Evolutionary conservation across 805 yeast species (phyloP), one percentile per base, ranked within the genome.

Genomic region (Lipomyces oligophaga): DNA sequence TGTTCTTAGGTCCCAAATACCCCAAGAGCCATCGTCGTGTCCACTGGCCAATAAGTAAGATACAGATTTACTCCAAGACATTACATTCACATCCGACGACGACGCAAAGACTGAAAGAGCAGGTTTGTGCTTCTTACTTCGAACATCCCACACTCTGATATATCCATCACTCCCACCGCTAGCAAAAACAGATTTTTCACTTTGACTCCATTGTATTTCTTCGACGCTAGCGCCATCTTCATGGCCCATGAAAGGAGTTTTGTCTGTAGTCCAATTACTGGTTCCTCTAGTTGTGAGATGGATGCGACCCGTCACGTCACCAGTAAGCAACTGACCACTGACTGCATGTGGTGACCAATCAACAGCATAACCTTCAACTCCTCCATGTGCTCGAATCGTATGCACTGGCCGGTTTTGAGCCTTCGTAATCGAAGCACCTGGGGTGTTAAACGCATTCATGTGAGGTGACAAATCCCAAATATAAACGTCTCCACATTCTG

Each of bases 1-100:
- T 59, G 82, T 78, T 63, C 98, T 81, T 67, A 93, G 74, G 71
- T 93, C 98, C 98, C 98, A 93, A 36, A 93, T 93, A 35, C 95
- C 88, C 96, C 97, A 93, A 25, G 80, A 70, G 55, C 98, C 98
- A 65, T 89, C 96, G 66, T 93, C 98, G 63, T 93, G 96, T 58
- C 98, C 98, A 39, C 93, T 81, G 0, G 97, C 97, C 45, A 93
- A 73, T 61, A 93, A 71, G 63, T 90, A 88, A 60, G 83, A 82
- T 56, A 89, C 83, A 63, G 85, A 84, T 53, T 77, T 78, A 69
- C 90, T 85, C 98, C 98, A 93, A 42, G 96, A 85, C 64, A 93
- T 83, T 44, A 93, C 98, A 62, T 93, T 93, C 55, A 93, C 85
- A 66, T 93, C 98, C 1, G 85, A 73, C 19, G 72, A 68, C 11